Percentiles rank a stretch among this genome's conserved stretches.
Conservation (phyloP, 2,329 filamentous ascomycete species). For the Alternaria sp. region DNA sequence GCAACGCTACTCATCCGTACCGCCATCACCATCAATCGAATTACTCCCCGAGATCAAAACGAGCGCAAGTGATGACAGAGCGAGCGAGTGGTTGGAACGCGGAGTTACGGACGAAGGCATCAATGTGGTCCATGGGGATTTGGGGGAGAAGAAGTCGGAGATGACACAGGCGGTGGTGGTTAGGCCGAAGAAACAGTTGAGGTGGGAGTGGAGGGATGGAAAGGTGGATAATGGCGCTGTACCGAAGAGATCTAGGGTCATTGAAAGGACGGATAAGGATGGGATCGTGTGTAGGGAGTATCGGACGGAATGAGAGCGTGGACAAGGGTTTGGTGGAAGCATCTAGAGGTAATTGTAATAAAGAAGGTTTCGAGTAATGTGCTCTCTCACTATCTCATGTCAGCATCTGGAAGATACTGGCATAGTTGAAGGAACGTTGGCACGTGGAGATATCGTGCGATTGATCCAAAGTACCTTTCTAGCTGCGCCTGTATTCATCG, state of each 20-base stretch:
- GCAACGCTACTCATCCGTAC: constrained; percentile 10
- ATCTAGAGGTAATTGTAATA: background rate
- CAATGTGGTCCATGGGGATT: constrained; percentile 6
- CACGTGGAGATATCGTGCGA: background rate
- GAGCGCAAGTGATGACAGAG: constrained; percentile 16
- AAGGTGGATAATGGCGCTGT: background rate
- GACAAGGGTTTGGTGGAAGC: background rate
- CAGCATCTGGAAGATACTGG: background rate
- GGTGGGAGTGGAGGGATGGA: constrained; percentile 6
- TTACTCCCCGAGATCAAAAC: constrained; percentile 16
- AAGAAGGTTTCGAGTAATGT: background rate
- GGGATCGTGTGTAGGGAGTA: background rate
- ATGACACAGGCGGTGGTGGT: background rate
- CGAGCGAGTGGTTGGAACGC: constrained; percentile 25
- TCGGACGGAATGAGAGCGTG: background rate
- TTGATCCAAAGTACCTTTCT: background rate
- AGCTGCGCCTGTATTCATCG: background rate
- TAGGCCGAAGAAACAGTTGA: constrained; percentile 5
- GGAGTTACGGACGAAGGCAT: constrained; percentile 3
- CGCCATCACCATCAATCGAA: constrained; percentile 15
- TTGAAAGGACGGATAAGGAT: background rate
- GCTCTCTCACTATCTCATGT: background rate
- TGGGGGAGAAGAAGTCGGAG: constrained; percentile 5
- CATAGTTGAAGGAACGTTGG: background rate
- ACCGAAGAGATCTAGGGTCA: background rate